A percentile compares a stretch with the other conserved stretches of the same genome.
phyloP scores from a whole-genome alignment of 164 flowering plant species.

The Tetracentron sinense region DNA sequence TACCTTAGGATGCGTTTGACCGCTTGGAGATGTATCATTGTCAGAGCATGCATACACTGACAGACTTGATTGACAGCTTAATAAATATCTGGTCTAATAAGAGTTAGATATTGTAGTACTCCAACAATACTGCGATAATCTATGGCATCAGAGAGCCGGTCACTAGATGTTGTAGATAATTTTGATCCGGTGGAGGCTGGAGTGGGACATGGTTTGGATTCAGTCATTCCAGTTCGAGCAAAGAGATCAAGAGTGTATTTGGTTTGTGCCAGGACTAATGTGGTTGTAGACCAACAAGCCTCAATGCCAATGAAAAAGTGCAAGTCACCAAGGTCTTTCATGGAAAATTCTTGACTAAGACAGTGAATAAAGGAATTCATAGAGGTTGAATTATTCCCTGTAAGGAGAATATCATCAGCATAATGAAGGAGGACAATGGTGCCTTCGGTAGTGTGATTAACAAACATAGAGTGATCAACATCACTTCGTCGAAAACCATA shows the following conservation, averaged over 20 bases:
- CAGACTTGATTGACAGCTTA: neutral
- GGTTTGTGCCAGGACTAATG: neutral
- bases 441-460: neutral
- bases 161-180: too few species aligned
- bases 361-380: neutral
- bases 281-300: too few species aligned
- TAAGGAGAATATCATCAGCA: conserved; percentile 8
- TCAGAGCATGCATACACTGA: too few species aligned
- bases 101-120: too few species aligned
- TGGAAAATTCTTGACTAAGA: too few species aligned
- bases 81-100: too few species aligned
- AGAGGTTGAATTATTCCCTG: neutral
- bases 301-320: neutral
- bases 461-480: neutral
- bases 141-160: neutral
- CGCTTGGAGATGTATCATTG: neutral
- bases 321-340: neutral
- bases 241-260: neutral
- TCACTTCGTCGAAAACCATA: neutral
- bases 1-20: neutral
- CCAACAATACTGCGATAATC: neutral
- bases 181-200: neutral
- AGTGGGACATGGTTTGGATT: neutral
- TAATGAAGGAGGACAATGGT: neutral
- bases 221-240: neutral